phyloP scores from a whole-genome alignment of 2,329 filamentous ascomycete species.

The Pleomassaria siparia region DNA sequence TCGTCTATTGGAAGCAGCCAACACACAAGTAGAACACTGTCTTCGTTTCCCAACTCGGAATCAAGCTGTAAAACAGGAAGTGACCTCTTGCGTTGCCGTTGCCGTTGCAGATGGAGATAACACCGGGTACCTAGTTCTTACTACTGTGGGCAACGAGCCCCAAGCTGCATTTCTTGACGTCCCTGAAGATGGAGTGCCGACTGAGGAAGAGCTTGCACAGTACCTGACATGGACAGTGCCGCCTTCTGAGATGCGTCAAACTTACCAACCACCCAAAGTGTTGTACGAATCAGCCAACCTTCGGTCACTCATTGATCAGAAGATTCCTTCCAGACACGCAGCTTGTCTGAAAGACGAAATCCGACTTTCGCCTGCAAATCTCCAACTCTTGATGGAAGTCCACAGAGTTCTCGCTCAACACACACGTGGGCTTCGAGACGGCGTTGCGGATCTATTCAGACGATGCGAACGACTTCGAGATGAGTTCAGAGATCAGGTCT shows the following conservation, averaged over 20 bases:
- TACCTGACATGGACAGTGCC: slow-evolving; percentile 22
- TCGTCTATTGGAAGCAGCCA: slow-evolving; percentile 55
- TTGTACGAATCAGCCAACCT: slow-evolving; percentile 62
- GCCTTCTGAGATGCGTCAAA: slow-evolving; percentile 60
- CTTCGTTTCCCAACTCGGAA: slow-evolving; percentile 39
- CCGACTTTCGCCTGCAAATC: slow-evolving; percentile 68
- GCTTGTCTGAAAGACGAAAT: slow-evolving; percentile 67
- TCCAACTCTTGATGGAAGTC: slow-evolving; percentile 70
- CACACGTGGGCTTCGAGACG: slow-evolving; percentile 67
- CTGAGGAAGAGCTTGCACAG: slow-evolving; percentile 29
- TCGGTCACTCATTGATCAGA: slow-evolving; percentile 57
- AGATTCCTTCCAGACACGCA: slow-evolving; percentile 63
- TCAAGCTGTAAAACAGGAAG: slow-evolving; percentile 29
- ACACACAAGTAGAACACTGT: slow-evolving; percentile 52
- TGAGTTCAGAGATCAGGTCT: slow-evolving; percentile 69
- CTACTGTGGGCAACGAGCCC: slow-evolving; percentile 49
- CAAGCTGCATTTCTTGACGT: slow-evolving; percentile 56
- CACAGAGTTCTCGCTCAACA: slow-evolving; percentile 72
- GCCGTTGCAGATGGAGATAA: slow-evolving; percentile 54
- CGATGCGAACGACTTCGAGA: slow-evolving; percentile 68
- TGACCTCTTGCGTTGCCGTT: slow-evolving; percentile 55
- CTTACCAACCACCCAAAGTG: slow-evolving; percentile 64
- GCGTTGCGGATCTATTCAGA: slow-evolving; percentile 72
- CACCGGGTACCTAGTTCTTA: slow-evolving; percentile 60
- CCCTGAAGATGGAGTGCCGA: slow-evolving; percentile 39